Base-by-base conservation (phyloP, 2,329 filamentous ascomycete genomes). In the Mycosphaerelloides madeirae region DNA sequence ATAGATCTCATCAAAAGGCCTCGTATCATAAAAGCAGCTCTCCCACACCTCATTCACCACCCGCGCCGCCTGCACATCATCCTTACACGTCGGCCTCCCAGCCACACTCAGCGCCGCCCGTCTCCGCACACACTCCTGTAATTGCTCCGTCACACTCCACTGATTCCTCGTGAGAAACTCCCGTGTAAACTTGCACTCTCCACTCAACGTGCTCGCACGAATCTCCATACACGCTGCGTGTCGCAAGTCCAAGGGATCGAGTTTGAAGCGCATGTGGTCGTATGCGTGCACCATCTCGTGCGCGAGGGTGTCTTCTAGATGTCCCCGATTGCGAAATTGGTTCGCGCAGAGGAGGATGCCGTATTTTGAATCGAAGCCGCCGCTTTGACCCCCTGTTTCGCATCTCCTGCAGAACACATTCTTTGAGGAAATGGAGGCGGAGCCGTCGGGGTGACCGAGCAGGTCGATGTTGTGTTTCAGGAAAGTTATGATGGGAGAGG, bases 201-300 rank as follows among this genome's bases (percentile, higher is more conserved):
- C 93, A 59, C 85, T 93, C 43, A 98, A 75, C 68, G 88, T 95
- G 32, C 85, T 89, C 11, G 93, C 93, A 53, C 93, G 83, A 58
- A 98, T 97, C 86, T 98, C 93, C 44, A 90, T 85, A 67, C 93
- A 98, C 43, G 93, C 93, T 29, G 90, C 87, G 69, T 98, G 93
- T 65, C 83, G 81, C 67, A 98, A 65, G 65, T 86, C 80, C n/a
- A 72, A 68, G 72, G 85, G 87, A 62, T 97, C 84, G 34, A 96
- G 82, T 68, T 95, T 93, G 74, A 88, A 98, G 52, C 91, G 74
- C 57, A 97, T 63, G 65, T 95, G 85, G 65, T 98, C 93, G 75
- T 89, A 97, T 1, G 90, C 90, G 66, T 98, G 93, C 41, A 98
- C 85, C 88, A 98, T 94, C 72, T 98, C 93, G 68, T 98, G 93